Evolutionary conservation across 2,329 filamentous ascomycete species (phyloP).

Genomic region (Albophoma yamanashiensis): DNA sequence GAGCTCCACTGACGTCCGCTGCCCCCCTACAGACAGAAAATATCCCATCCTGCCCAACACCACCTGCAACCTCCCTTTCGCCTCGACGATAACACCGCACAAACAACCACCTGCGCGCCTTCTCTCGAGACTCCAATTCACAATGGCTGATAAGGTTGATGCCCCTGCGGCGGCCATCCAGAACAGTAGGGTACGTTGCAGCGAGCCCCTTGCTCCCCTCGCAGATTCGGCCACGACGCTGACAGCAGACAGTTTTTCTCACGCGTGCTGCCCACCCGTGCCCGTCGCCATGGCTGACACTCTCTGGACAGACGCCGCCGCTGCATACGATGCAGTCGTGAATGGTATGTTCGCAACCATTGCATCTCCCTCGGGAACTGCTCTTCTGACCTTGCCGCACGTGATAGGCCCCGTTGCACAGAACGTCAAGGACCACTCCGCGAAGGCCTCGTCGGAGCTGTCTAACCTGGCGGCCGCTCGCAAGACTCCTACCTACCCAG

Average conservation of each 20-base stretch:
- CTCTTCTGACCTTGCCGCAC: neutral
- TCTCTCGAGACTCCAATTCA: neutral
- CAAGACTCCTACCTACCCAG: slow-evolving; percentile 39
- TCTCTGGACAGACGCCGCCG: slow-evolving; percentile 30
- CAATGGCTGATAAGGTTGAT: slow-evolving; percentile 21
- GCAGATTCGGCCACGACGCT: slow-evolving; percentile 4
- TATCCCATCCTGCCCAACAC: slow-evolving; percentile 4
- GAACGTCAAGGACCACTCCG: slow-evolving; percentile 44
- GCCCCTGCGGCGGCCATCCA: slow-evolving; percentile 36
- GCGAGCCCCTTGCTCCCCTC: neutral
- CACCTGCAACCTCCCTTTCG: neutral
- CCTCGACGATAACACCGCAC: neutral
- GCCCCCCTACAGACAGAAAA: slow-evolving; percentile 5
- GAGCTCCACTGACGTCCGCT: slow-evolving; percentile 1
- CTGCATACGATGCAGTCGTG: slow-evolving; percentile 36
- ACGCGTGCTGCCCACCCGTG: slow-evolving; percentile 1
- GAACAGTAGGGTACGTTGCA: slow-evolving; percentile 39
- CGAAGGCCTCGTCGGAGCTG: slow-evolving; percentile 45
- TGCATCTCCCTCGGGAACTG: slow-evolving; percentile 2
- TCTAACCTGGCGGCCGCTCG: slow-evolving; percentile 47
- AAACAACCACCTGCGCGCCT: neutral
- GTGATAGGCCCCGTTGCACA: slow-evolving; percentile 44
- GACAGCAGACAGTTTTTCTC: slow-evolving; percentile 7
- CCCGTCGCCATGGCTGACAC: slow-evolving; percentile 18
- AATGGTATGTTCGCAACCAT: slow-evolving; percentile 24